Evolutionary conservation across 306 rosid genomes (phyloP).

Genomic region (Cicer cuneatum): DNA sequence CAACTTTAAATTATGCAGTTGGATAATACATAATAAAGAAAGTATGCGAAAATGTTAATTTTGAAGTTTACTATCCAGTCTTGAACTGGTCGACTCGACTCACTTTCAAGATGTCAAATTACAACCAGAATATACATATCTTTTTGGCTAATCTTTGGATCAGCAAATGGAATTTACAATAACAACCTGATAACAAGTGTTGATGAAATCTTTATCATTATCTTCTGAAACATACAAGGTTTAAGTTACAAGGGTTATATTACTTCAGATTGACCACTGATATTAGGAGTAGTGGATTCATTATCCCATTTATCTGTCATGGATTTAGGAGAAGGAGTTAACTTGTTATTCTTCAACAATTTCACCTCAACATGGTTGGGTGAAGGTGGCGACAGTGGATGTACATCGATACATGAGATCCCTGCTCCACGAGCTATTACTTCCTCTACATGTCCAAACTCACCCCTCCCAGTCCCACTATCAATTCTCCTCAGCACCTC

Average conservation of each 20-base stretch:
- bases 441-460: not conserved
- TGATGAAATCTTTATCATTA: not conserved
- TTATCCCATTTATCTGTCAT: slow-evolving; percentile 59
- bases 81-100: slow-evolving; percentile 59
- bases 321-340: slow-evolving; percentile 46
- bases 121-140: not conserved
- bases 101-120: slow-evolving; percentile 1
- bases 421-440: not conserved
- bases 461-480: not conserved
- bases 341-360: not conserved
- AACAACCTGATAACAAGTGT: not conserved
- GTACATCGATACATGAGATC: not conserved
- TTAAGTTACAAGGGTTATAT: not conserved
- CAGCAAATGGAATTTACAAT: slow-evolving; percentile 7
- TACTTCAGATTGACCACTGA: slow-evolving; percentile 44
- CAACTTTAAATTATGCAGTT: not conserved
- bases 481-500: slow-evolving; percentile 45
- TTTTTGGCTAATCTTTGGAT: slow-evolving; percentile 11
- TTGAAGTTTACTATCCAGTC: slow-evolving; percentile 47
- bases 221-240: slow-evolving; percentile 13
- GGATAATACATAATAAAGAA: not conserved
- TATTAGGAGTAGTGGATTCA: slow-evolving; percentile 45
- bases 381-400: not conserved
- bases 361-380: not conserved
- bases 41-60: slow-evolving; percentile 49